These are phyloP conservation scores for Penicillium robsamsonii DNA, from an alignment of 495 filamentous ascomycete genomes.

Conservation along the genomic window DNA sequence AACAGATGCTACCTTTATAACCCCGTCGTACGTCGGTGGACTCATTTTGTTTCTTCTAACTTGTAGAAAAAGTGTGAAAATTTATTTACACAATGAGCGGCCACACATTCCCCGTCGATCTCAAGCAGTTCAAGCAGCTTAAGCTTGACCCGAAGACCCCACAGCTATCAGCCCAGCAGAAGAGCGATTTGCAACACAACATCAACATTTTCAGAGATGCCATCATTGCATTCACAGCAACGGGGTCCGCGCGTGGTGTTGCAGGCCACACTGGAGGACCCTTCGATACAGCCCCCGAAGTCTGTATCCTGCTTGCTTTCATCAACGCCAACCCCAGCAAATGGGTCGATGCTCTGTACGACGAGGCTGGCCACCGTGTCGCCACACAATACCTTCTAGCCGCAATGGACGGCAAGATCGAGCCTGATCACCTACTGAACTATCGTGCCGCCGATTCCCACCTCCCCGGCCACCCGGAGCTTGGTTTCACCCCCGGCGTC, in stretches of 20 bases:
- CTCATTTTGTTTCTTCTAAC: neutral
- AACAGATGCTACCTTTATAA: neutral
- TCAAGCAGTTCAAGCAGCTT: conserved; percentile 40
- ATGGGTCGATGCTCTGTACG: conserved; percentile 37
- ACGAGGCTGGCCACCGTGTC: conserved; percentile 42
- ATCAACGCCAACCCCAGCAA: conserved; percentile 34
- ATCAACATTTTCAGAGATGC: conserved; percentile 43
- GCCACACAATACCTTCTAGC: conserved; percentile 41
- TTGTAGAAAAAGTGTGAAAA: neutral
- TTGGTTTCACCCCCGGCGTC: conserved; percentile 38
- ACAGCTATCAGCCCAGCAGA: conserved; percentile 33
- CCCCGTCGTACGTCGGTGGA: neutral
- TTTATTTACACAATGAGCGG: conserved; percentile 20
- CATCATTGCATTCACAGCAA: conserved; percentile 41
- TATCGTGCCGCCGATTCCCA: conserved; percentile 42
- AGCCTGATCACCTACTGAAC: conserved; percentile 39
- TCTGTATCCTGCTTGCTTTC: conserved; percentile 38
- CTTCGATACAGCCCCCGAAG: conserved; percentile 43
- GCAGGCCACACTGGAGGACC: conserved; percentile 43
- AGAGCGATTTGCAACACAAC: conserved; percentile 36
- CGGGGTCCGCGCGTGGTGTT: conserved; percentile 38
- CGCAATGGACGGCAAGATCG: conserved; percentile 37
- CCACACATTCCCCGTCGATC: conserved; percentile 37
- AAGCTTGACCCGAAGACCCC: conserved; percentile 35
- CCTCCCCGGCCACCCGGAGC: conserved; percentile 41